Evolutionary conservation across 2,329 filamentous ascomycete genomes (phyloP).

Genomic region (Diaporthe citriasiana): DNA sequence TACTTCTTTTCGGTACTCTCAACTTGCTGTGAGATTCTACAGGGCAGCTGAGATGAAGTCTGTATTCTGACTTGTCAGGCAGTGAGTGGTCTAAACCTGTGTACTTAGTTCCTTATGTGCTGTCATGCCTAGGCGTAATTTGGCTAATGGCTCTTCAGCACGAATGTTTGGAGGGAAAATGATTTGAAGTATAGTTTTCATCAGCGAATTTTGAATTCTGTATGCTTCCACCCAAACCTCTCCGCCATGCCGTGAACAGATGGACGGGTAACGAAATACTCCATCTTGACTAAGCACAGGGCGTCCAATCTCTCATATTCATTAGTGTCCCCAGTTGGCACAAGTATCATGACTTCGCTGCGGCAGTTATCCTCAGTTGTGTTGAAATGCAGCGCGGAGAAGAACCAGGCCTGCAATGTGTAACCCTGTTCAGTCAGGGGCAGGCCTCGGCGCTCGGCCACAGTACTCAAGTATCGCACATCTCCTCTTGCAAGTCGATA

Average conservation of each 20-base stretch:
- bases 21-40: background rate
- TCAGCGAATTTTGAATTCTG: slow-evolving; percentile 24
- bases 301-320: slow-evolving; percentile 24
- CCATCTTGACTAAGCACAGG: slow-evolving; percentile 26
- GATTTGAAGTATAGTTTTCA: background rate
- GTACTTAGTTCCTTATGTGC: background rate
- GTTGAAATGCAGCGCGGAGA: slow-evolving; percentile 25
- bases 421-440: slow-evolving; percentile 16
- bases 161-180: background rate
- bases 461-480: slow-evolving; percentile 25
- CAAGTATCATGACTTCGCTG: slow-evolving; percentile 26
- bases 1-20: too few relatives aligned
- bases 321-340: background rate
- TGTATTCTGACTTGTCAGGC: background rate
- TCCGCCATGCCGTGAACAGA: slow-evolving; percentile 13
- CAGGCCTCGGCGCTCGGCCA: slow-evolving; percentile 21
- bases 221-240: slow-evolving; percentile 19
- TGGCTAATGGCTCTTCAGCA: background rate
- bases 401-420: slow-evolving; percentile 31
- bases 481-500: slow-evolving; percentile 25
- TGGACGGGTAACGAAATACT: slow-evolving; percentile 31
- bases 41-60: background rate
- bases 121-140: background rate
- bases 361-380: slow-evolving; percentile 20
- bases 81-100: background rate